Evolutionary conservation across 2,329 filamentous ascomycete species (phyloP).

Genomic region (Trichoderma citrinoviride): DNA sequence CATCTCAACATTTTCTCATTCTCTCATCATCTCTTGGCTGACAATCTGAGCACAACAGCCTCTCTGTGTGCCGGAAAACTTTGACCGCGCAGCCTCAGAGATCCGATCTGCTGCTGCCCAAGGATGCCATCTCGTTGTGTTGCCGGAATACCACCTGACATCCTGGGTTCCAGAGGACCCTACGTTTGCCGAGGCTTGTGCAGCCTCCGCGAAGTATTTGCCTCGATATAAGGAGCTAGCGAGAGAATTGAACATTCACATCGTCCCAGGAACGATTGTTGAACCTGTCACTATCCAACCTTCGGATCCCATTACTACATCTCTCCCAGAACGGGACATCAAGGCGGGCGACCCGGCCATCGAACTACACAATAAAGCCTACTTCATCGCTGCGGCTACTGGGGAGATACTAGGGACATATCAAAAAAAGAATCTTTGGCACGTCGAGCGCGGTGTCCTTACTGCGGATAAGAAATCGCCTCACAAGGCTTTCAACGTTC

Average conservation of each 20-base stretch:
- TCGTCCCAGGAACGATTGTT: conserved; percentile 5
- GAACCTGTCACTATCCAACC: not conserved
- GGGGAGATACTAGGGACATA: conserved; percentile 1
- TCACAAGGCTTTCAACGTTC: conserved; percentile 1
- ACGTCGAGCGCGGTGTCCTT: conserved; percentile 1
- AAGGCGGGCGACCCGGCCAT: not conserved
- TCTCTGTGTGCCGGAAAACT: not conserved
- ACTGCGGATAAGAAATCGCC: not conserved
- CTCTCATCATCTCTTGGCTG: not conserved
- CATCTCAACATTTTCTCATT: not conserved
- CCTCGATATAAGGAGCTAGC: not conserved
- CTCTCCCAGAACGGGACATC: not conserved
- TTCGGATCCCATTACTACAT: not conserved
- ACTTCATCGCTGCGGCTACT: conserved; percentile 4
- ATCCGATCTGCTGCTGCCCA: conserved; percentile 8
- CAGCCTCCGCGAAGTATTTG: not conserved
- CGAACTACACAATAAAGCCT: conserved; percentile 5
- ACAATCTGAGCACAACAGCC: not conserved
- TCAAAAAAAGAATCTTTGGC: conserved; percentile 11
- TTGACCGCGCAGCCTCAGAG: conserved; percentile 3
- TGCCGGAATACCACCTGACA: conserved; percentile 12
- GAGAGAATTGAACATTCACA: not conserved
- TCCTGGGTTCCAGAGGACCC: conserved; percentile 9
- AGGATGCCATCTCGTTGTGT: not conserved
- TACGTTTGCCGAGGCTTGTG: not conserved